These are phyloP conservation scores for Tuber melanosporum DNA, from an alignment of 495 filamentous ascomycete species.

Conservation along the genomic window DNA sequence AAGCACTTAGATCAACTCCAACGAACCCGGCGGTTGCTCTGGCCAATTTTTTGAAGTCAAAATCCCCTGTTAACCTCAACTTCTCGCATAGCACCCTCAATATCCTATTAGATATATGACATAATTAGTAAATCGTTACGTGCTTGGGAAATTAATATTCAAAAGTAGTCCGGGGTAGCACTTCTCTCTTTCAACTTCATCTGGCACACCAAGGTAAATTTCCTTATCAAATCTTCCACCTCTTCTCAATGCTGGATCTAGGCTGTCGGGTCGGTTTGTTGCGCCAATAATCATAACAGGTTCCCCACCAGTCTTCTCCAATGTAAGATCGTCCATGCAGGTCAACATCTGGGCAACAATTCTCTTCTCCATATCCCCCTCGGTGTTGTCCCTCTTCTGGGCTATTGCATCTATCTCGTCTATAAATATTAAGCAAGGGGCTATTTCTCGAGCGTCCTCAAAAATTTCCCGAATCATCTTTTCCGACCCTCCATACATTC, in stretches of 20 bases:
- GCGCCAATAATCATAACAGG: constrained; percentile 90
- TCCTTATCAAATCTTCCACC: constrained; percentile 86
- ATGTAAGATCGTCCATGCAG: constrained; percentile 67
- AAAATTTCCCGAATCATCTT: constrained; percentile 88
- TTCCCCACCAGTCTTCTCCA: constrained; percentile 75
- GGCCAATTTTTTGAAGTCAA: constrained; percentile 70
- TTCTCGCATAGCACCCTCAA: constrained; percentile 68
- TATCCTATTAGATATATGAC: constrained; percentile 47
- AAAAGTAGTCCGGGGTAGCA: constrained; percentile 2
- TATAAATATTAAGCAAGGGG: constrained; percentile 88
- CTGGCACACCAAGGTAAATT: constrained; percentile 91
- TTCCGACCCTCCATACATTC: constrained; percentile 94
- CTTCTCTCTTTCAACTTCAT: constrained; percentile 71
- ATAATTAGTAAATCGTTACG: not conserved
- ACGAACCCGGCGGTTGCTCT: constrained; percentile 92
- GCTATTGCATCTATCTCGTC: constrained; percentile 97
- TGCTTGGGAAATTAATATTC: not conserved
- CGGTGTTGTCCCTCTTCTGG: constrained; percentile 86
- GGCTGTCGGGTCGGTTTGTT: constrained; percentile 82
- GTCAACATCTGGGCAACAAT: constrained; percentile 91
- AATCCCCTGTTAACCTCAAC: constrained; percentile 60
- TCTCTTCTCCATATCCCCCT: constrained; percentile 91
- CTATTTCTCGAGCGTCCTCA: constrained; percentile 76
- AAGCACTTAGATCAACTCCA: constrained; percentile 80
- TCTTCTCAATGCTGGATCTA: constrained; percentile 79